These are phyloP conservation scores for Alectoria sarmentosa DNA, from an alignment of 495 filamentous ascomycete genomes.

Conservation along the genomic window DNA sequence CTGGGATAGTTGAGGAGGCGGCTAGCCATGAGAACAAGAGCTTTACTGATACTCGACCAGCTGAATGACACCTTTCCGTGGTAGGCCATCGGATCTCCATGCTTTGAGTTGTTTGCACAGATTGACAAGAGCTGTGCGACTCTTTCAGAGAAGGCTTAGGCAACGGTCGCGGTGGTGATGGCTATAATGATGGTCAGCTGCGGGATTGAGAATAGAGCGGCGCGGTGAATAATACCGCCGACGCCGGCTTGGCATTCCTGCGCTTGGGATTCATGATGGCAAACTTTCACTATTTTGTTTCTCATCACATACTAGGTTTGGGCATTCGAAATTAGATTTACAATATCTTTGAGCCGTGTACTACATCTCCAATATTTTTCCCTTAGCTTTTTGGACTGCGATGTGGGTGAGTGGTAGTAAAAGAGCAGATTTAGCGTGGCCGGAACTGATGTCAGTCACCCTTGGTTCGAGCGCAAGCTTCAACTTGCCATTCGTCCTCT, in stretches of 20 bases:
- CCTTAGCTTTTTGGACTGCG: no score
- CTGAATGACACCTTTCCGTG: conserved; percentile 28
- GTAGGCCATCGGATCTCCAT: conserved; percentile 7
- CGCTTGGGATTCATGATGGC: neutral
- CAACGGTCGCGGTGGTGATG: neutral
- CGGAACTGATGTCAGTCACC: no score
- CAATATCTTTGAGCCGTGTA: no score
- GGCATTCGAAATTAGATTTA: no score
- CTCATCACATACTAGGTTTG: no score
- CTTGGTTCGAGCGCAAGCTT: no score
- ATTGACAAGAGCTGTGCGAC: neutral
- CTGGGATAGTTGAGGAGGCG: conserved; percentile 17
- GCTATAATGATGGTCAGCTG: conserved; percentile 1
- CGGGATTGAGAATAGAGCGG: neutral
- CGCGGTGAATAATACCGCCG: conserved; percentile 10
- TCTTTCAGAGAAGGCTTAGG: neutral
- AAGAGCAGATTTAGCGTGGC: no score
- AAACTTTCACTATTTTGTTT: no score
- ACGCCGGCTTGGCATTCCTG: conserved; percentile 4
- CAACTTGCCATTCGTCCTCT: neutral
- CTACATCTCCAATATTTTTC: no score
- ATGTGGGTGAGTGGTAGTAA: no score
- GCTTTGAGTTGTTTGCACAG: neutral
- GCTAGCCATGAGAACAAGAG: conserved; percentile 59
- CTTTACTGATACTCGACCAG: conserved; percentile 51